These are phyloP conservation scores for Cenchrus purpureus DNA, from an alignment of 176 grass and related monocot genomes.

Conservation along the genomic window DNA sequence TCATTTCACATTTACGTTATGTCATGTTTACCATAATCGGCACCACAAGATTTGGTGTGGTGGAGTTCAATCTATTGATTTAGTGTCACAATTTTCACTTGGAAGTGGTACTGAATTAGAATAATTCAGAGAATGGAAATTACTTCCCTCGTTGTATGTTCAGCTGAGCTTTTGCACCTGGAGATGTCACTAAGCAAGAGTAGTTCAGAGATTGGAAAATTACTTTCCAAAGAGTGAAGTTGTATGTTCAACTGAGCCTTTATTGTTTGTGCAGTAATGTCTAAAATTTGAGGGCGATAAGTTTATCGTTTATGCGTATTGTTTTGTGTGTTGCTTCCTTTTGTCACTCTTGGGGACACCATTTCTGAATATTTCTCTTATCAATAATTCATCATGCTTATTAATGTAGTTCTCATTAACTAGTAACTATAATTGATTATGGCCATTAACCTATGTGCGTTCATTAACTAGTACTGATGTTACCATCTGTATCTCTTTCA, in stretches of 20 bases:
- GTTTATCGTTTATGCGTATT: too few species aligned
- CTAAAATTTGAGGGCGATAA: background rate
- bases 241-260: background rate
- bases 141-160: background rate
- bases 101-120: background rate
- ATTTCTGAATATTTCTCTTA: background rate
- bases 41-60: background rate
- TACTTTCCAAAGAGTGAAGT: background rate
- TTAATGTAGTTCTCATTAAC: background rate
- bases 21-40: background rate
- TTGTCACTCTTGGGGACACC: background rate
- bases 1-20: background rate
- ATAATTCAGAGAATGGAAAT: background rate
- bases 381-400: background rate
- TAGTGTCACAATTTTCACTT: background rate
- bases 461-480: background rate
- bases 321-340: slow-evolving; percentile 10
- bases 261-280: background rate
- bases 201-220: background rate
- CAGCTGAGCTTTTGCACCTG: background rate
- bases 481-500: slow-evolving; percentile 37
- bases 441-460: background rate
- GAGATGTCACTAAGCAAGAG: background rate
- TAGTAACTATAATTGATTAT: background rate
- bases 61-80: background rate